phyloP scores from a whole-genome alignment of 345 rosid species.

The Microcos paniculata region DNA sequence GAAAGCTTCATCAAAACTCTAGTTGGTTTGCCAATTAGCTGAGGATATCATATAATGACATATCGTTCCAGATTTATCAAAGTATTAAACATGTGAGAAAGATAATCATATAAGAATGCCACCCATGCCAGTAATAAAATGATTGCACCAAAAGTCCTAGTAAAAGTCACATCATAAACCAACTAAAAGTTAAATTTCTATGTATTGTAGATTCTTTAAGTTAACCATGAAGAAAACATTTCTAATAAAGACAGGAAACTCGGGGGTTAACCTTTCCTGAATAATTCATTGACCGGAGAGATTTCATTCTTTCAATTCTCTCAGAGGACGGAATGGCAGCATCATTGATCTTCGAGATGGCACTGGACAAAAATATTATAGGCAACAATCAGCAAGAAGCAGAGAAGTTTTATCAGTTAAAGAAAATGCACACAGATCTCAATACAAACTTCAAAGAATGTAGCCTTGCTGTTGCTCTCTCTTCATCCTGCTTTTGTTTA shows the following conservation, averaged over 20 bases:
- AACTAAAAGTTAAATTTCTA: not conserved
- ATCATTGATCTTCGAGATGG: constrained; percentile 35
- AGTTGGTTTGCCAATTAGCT: not conserved
- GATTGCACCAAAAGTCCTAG: not conserved
- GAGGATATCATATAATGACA: not conserved
- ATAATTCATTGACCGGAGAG: constrained; percentile 50
- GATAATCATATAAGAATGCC: not conserved
- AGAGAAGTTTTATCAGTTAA: not conserved
- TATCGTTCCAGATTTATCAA: not conserved
- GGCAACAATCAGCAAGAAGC: constrained; percentile 12
- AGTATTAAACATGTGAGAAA: no score
- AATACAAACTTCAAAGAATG: constrained; percentile 68
- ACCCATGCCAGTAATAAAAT: no score
- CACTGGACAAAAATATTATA: constrained; percentile 28
- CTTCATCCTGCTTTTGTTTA: constrained; percentile 82
- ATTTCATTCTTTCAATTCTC: constrained; percentile 45
- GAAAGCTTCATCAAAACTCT: not conserved
- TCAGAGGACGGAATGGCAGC: constrained; percentile 30
- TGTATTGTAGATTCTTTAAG: not conserved
- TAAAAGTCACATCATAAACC: not conserved
- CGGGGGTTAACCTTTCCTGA: constrained; percentile 44
- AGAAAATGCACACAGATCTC: not conserved
- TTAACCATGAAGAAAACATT: not conserved
- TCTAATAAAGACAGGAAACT: constrained; percentile 8
- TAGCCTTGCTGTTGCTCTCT: constrained; percentile 56